phyloP scores from a whole-genome alignment of 176 grass and related monocot species.

The Elymus sibiricus region DNA sequence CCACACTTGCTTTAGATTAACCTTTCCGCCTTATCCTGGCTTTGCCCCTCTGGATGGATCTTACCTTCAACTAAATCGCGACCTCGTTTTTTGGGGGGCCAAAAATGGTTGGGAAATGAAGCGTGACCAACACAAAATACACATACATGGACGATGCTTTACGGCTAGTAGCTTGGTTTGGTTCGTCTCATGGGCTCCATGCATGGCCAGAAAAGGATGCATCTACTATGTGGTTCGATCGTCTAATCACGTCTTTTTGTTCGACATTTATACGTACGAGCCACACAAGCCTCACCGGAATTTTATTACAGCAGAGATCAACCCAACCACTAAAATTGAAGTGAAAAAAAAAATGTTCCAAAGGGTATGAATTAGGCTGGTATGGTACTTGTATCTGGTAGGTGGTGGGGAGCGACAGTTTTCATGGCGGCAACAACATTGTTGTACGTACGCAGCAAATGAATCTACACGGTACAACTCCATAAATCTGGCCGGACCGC shows the following conservation, averaged over 20 bases:
- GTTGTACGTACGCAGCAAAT: not conserved
- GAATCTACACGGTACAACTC: not conserved
- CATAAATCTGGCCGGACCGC: not conserved
- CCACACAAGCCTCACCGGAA: not conserved
- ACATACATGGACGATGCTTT: not conserved
- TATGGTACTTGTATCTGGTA: not conserved
- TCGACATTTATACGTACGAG: not conserved
- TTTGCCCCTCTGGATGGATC: slow-evolving; percentile 1
- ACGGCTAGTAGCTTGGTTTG: not conserved
- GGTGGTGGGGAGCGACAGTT: not conserved
- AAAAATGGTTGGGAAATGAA: not conserved
- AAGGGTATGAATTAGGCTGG: not conserved
- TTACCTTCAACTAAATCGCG: slow-evolving; percentile 9
- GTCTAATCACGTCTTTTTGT: not conserved
- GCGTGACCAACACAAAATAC: not conserved
- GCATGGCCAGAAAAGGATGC: not conserved
- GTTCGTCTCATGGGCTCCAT: not conserved
- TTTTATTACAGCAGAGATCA: not conserved
- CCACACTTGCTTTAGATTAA: not conserved
- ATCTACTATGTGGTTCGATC: not conserved
- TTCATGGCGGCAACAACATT: not conserved
- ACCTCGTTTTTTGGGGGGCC: no score
- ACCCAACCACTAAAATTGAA: no score
- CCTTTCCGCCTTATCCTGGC: not conserved
- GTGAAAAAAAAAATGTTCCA: no score